These are phyloP conservation scores for Xylariaceae sp. DNA, from an alignment of 2,329 filamentous ascomycete genomes.

Conservation along the genomic window DNA sequence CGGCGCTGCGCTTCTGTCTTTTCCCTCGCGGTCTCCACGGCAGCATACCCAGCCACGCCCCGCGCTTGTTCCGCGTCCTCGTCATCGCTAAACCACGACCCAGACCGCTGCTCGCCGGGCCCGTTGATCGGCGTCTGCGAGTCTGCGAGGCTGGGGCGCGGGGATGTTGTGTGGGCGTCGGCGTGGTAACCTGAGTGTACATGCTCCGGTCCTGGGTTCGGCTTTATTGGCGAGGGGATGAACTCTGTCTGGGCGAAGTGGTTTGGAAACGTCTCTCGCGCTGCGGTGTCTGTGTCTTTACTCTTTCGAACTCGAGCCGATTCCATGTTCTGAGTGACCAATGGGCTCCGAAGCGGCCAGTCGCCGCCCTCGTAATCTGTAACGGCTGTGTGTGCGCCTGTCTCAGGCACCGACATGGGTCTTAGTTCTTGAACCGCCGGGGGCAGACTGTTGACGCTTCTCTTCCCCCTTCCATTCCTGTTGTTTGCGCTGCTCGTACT, in stretches of 20 bases:
- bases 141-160: slow-evolving; percentile 18
- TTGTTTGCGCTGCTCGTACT: background rate
- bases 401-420: background rate
- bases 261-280: background rate
- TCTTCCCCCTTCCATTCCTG: background rate
- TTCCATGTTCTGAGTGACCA: slow-evolving; percentile 9
- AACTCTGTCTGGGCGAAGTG: slow-evolving; percentile 20
- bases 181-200: no score
- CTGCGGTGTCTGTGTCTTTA: background rate
- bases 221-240: slow-evolving; percentile 3
- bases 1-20: slow-evolving; percentile 18
- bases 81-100: slow-evolving; percentile 25
- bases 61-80: slow-evolving; percentile 17
- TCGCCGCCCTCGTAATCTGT: slow-evolving; percentile 7
- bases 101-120: slow-evolving; percentile 23
- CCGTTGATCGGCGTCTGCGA: slow-evolving; percentile 20
- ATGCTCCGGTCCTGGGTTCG: no score
- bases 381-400: background rate
- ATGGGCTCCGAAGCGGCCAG: slow-evolving; percentile 22
- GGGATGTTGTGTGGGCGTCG: background rate
- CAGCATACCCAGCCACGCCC: slow-evolving; percentile 8
- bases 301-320: no score
- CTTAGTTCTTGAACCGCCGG: slow-evolving; percentile 3
- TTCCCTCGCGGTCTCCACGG: slow-evolving; percentile 4
- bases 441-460: background rate